Evolutionary conservation across 2,329 filamentous ascomycete genomes (phyloP).

Genomic region (Sporothrix humicola): DNA sequence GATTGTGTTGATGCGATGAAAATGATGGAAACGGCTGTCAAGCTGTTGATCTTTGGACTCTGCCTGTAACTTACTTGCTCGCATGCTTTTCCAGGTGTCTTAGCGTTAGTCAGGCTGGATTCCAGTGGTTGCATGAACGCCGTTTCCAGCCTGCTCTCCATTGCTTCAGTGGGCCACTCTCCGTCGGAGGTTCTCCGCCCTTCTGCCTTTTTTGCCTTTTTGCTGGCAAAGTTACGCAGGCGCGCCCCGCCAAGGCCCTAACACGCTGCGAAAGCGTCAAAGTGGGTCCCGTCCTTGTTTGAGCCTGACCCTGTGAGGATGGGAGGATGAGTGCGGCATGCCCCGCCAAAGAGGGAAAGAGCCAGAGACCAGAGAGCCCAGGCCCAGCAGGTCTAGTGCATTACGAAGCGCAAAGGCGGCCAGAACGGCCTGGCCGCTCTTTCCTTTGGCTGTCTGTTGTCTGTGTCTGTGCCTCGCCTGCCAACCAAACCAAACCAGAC

Average conservation of each 20-base stretch:
- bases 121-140: not conserved
- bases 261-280: not conserved
- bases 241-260: constrained; percentile 27
- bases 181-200: not conserved
- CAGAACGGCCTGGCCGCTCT: not conserved
- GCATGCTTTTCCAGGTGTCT: constrained; percentile 3
- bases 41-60: not conserved
- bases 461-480: not conserved
- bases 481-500: constrained; percentile 12
- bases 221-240: not conserved
- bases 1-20: not conserved
- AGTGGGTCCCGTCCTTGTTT: not conserved
- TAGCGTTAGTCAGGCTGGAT: constrained; percentile 16
- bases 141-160: not conserved
- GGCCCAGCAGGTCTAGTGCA: constrained; percentile 7
- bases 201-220: not conserved
- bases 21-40: constrained; percentile 10
- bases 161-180: constrained; percentile 3
- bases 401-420: constrained; percentile 27
- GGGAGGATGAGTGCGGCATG: not conserved
- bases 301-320: constrained; percentile 9
- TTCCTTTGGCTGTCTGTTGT: too few relatives aligned
- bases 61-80: not conserved
- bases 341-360: constrained; percentile 6
- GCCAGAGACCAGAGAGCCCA: not conserved